Conservation (phyloP, 2,329 filamentous ascomycete genomes). For the Anisogramma anomala region DNA sequence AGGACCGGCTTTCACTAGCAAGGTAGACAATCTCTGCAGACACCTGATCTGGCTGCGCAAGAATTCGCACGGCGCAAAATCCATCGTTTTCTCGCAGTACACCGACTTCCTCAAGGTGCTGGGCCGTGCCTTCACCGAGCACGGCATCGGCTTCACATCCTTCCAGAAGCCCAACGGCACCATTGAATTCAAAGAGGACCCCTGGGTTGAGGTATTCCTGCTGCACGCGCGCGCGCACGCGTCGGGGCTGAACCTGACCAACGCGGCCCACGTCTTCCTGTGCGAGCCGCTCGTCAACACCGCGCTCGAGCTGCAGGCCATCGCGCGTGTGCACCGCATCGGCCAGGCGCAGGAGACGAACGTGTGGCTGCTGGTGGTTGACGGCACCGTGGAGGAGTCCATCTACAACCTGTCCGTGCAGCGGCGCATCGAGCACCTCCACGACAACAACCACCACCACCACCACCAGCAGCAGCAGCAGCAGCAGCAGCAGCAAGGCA, state of each 20-base stretch:
- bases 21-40: conserved; percentile 71
- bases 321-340: conserved; percentile 89
- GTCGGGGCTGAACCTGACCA: conserved; percentile 81
- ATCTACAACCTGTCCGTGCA: conserved; percentile 80
- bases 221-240: conserved; percentile 82
- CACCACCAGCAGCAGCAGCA: neutral
- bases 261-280: conserved; percentile 87
- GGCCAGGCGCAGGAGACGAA: conserved; percentile 81
- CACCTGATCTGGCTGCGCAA: conserved; percentile 79
- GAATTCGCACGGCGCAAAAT: conserved; percentile 77
- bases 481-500: conserved; percentile 19
- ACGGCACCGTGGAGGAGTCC: conserved; percentile 80
- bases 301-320: conserved; percentile 85
- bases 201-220: conserved; percentile 67
- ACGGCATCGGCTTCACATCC: conserved; percentile 61
- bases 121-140: conserved; percentile 53
- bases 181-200: conserved; percentile 63
- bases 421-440: conserved; percentile 66
- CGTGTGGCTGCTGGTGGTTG: conserved; percentile 91
- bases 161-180: conserved; percentile 62
- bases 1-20: conserved; percentile 69
- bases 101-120: conserved; percentile 69
- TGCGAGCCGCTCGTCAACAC: conserved; percentile 92
- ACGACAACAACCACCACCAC: conserved; percentile 22
- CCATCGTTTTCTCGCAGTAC: conserved; percentile 85